Percentiles rank a stretch among this genome's conserved stretches.
These are phyloP conservation scores for Coix lacrymajobi DNA, from an alignment of 176 grass and related monocot genomes.

Conservation along the genomic window DNA sequence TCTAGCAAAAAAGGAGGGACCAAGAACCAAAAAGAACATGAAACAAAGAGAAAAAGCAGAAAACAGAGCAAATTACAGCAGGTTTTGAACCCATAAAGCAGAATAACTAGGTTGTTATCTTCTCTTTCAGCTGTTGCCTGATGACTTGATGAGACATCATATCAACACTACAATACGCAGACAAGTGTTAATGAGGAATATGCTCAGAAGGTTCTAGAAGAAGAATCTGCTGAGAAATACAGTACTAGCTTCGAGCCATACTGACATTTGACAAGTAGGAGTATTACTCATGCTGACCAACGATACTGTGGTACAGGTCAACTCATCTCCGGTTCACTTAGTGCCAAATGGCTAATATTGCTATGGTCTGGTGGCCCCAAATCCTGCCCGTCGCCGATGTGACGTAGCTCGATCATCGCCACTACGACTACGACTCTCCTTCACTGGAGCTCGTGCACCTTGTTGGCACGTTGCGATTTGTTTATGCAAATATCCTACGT, in stretches of 20 bases:
- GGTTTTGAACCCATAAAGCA: too few relatives aligned
- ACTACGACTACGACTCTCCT: slow-evolving; percentile 12
- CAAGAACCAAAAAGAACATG: too few relatives aligned
- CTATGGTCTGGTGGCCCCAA: neutral
- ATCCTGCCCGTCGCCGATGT: neutral
- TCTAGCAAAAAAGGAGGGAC: too few relatives aligned
- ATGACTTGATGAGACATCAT: neutral
- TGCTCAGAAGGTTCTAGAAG: slow-evolving; percentile 12
- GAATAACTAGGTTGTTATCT: too few relatives aligned
- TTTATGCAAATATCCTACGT: slow-evolving; percentile 25
- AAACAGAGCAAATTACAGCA: too few relatives aligned
- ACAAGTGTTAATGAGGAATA: slow-evolving; percentile 11
- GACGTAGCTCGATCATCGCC: neutral
- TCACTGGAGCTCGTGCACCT: slow-evolving; percentile 16
- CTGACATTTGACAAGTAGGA: neutral
- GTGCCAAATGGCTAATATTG: neutral
- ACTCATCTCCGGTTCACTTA: neutral
- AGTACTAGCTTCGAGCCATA: neutral
- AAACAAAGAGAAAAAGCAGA: too few relatives aligned
- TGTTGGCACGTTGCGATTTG: neutral
- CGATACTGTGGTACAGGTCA: neutral
- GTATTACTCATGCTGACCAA: neutral
- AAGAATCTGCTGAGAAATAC: neutral
- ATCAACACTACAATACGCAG: slow-evolving; percentile 5
- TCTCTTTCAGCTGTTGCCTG: neutral